Conservation (phyloP, 1,139 yeast genomes). For the Suhomyces kunorum region DNA sequence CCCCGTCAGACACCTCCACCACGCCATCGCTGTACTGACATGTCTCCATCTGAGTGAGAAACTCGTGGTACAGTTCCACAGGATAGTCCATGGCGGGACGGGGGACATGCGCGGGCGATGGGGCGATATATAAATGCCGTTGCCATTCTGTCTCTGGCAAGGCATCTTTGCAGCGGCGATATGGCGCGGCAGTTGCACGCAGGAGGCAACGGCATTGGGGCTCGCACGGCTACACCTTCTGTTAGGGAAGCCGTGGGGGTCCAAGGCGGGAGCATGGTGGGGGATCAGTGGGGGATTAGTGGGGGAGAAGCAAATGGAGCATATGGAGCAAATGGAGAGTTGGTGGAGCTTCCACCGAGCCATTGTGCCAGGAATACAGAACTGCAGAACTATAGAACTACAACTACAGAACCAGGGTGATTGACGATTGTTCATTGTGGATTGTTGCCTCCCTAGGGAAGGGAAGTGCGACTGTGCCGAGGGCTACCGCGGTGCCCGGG, state of each 20-base stretch:
- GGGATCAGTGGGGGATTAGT: neutral
- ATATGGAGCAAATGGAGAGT: no score
- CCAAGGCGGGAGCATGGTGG: neutral
- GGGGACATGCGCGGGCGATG: neutral
- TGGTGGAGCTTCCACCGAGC: no score
- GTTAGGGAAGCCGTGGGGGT: neutral
- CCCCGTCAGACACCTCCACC: constrained; percentile 8
- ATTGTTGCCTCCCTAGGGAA: no score
- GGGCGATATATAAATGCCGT: constrained; percentile 7
- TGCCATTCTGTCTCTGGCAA: constrained; percentile 6
- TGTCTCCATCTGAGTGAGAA: constrained; percentile 33
- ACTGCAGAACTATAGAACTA: no score
- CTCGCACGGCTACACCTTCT: constrained; percentile 2
- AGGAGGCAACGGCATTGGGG: constrained; percentile 3
- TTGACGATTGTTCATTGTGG: no score
- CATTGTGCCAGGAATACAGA: no score
- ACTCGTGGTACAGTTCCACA: constrained; percentile 35
- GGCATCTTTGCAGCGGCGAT: constrained; percentile 7
- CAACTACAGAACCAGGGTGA: no score
- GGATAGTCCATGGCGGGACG: constrained; percentile 9
- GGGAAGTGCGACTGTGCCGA: no score
- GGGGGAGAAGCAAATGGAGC: no score
- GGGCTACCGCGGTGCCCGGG: no score
- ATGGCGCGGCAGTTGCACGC: constrained; percentile 5
- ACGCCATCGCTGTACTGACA: constrained; percentile 23